Conservation (phyloP, 2,329 filamentous ascomycete species). For the Pseudogymnoascus destructans region DNA sequence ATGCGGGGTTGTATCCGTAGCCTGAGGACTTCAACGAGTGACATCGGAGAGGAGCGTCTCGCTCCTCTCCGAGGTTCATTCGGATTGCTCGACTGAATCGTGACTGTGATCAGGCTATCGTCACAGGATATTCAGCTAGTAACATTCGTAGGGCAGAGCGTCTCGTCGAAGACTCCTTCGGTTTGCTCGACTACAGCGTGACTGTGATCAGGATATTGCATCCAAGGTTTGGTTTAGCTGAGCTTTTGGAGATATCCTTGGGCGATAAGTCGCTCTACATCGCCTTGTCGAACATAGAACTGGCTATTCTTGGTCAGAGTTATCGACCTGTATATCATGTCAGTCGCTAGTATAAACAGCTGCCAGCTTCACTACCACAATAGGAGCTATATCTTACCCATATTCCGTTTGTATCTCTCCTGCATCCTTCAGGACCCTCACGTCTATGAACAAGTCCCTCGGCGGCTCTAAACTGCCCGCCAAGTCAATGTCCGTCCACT, state of each 20-base stretch:
- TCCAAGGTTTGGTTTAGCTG: slow-evolving; percentile 38
- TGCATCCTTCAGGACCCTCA: slow-evolving; percentile 87
- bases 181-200: background rate
- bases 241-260: slow-evolving; percentile 92
- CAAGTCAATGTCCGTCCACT: slow-evolving; percentile 95
- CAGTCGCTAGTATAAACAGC: slow-evolving; percentile 13
- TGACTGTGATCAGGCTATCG: background rate
- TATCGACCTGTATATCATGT: slow-evolving; percentile 52
- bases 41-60: background rate
- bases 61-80: too few species aligned
- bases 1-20: background rate
- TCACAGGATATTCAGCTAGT: too few species aligned
- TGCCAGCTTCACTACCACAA: background rate
- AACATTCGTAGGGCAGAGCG: background rate
- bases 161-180: background rate
- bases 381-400: slow-evolving; percentile 48
- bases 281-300: slow-evolving; percentile 89
- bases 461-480: slow-evolving; percentile 90
- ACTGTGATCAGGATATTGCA: background rate
- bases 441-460: slow-evolving; percentile 92
- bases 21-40: background rate
- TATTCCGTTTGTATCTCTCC: slow-evolving; percentile 99
- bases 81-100: background rate
- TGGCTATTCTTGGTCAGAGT: slow-evolving; percentile 97
- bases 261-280: slow-evolving; percentile 86